Base-by-base conservation (phyloP, 2,329 filamentous ascomycete genomes). In the Alternaria novae-zelandiae region DNA sequence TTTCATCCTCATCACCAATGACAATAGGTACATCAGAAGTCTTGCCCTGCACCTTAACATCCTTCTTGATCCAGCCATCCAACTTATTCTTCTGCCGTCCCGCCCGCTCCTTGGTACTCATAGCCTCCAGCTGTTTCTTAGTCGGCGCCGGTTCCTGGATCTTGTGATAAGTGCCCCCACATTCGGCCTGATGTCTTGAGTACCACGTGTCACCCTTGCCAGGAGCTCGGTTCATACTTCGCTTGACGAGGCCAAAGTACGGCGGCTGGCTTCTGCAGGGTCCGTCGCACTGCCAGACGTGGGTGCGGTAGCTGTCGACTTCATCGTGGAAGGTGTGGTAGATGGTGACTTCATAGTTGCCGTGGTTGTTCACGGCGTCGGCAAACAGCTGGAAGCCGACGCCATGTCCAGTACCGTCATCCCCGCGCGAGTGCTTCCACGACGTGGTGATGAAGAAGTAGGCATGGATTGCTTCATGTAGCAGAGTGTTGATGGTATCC, bases 401-500 rank as follows among this genome's bases (percentile, higher is more conserved):
- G 2, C 82, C 82, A 60, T 83, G 82, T 0, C 82, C 82, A 15
- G 81, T 82, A 0, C 80, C 79, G 57, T 80, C 77, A 30, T 83
- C 81, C 11, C 79, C 79, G 7, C 82, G 77, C 9, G 78, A 78
- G 60, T 83, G 80, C 51, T 63, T 70, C 80, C 80, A 82, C 9
- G 80, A 81, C 3, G 80, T 82, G 13, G 79, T 82, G 41, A 83
- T 71, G 71, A 83, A 83, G 73, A 83, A 82, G 65, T 83, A 83
- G 25, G 81, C 82, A 54, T 83, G 82, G 17, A 83, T 83, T 3
- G 79, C 76, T 62, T 83, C 82, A 61, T 83, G 82, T 4, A 83
- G 71, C 20, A 83, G 70, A 1, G 82, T 83, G 61, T 83, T 81
- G 61, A 83, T 71, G 2, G 79, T 80, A 66, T 83, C 82, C 51